Base-by-base conservation (phyloP, 2,329 filamentous ascomycete genomes). In the Thielaviopsis cerberus region DNA sequence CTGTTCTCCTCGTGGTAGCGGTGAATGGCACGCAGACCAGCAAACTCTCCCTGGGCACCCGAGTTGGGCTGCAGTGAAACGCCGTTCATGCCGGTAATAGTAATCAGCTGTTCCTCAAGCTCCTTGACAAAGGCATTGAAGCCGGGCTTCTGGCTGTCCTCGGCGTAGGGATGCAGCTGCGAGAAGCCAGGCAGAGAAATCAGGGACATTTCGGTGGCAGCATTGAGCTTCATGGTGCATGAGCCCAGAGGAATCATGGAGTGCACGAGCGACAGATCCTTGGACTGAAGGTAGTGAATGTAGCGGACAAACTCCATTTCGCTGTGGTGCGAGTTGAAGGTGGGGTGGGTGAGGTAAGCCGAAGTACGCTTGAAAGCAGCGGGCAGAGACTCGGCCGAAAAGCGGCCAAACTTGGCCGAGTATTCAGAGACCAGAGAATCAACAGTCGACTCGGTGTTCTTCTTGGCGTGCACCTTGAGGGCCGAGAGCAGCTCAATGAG, bases 191-290 rank as follows among this genome's bases (percentile, higher is more conserved):
- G 81, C 71, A 82, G 84, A 0, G 86, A 86, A 58, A 96, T 78
- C 7, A 90, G 85, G 17, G 86, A 79, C 91, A 97, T 96, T 73
- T 96, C 88, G 0, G 87, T 87, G 2, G 90, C 92, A 50, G 86
- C 87, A 69, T 96, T 96, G 57, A 96, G 81, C 76, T 97, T 97
- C 91, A 97, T 97, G 15, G 91, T 97, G 75, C 91, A 97, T 1
- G 91, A 96, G 22, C 91, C 91, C 1, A 97, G 79, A 1, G 91
- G 89, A 61, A 97, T 97, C 91, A 97, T 97, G 17, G 90, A 96
- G 72, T 97, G 91, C 1, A 90, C 87, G 4, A 96, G 77, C 1
- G 91, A 96, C 15, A 97, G 74, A 68, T 97, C 91, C 74, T 94
- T 96, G 55, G 89, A 94, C 69, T 94, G 86, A 4, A 97, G 76